Base-by-base conservation (phyloP, 352 stramenopile species). In the Saprolegnia diclina region DNA sequence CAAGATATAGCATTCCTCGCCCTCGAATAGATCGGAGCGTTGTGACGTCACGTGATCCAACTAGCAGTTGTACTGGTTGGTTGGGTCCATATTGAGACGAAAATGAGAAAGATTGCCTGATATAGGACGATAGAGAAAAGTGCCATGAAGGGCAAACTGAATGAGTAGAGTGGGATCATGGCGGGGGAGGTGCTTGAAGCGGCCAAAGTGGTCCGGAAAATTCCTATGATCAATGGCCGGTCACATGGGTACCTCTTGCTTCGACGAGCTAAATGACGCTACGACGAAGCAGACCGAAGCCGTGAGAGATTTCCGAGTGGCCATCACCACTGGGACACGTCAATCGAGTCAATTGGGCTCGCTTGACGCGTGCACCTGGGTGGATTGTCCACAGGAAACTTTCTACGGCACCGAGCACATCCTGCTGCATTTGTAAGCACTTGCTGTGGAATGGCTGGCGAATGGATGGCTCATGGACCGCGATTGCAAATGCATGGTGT, bases 211-310 rank as follows among this genome's bases (percentile, higher is more conserved):
- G 35, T 21, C 11, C 52, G 35, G 52, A 59, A 59, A 59, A 59
- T 59, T 59, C 52, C 52, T 59, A 59, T 59, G 52, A 59, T 4
- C 24, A 40, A 40, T 59, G 52, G 52, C 52, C 19, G 52, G 52
- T 59, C 52, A 59, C 52, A 59, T 59, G 52, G 52, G 42, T 48
- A 48, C 42, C 11, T 48, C 13, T 1, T n/a, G 42, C 42, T 48
- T n/a, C 7, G 42, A n/a, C 18, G 3, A 11, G 42, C 13, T 14
- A 14, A 3, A 48, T 48, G 42, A 35, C 29, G 29, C 29, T 35
- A 35, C 29, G 29, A 35, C 29, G 42, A 48, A 48, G 13, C 11
- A n/a, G 24, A 40, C 35, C 35, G 52, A 42, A 21, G 52, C 52
- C 52, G 52, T n/a, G 11, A n/a, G 52, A 59, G 52, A 21, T 59